Conservation (phyloP, 192 early-diverging fungal species). For the Obelidium mucronatum region DNA sequence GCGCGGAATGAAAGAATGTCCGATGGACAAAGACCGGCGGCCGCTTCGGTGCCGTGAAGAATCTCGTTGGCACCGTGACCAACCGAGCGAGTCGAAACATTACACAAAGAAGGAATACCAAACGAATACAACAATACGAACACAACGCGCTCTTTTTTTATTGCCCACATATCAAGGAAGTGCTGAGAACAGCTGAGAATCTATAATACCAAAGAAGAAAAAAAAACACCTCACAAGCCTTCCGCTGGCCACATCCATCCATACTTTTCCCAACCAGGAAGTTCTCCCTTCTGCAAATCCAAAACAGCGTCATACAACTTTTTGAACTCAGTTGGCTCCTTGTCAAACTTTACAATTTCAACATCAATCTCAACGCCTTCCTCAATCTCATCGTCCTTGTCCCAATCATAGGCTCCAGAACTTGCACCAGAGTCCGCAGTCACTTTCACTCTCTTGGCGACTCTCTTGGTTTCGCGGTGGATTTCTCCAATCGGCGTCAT, state of each 20-base stretch:
- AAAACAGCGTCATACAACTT: slow-evolving; percentile 64
- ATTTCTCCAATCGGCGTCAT: slow-evolving; percentile 76
- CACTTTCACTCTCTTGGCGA: slow-evolving; percentile 2
- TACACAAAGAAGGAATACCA: not conserved
- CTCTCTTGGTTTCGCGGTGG: slow-evolving; percentile 52
- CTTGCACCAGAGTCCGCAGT: not conserved
- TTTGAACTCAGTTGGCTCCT: slow-evolving; percentile 51
- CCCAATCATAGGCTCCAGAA: slow-evolving; percentile 31
- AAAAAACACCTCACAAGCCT: slow-evolving; percentile 53
- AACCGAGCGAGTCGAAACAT: no score
- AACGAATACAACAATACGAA: no score
- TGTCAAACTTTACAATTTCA: slow-evolving; percentile 47
- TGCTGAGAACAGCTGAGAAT: no score
- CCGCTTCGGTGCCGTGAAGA: no score
- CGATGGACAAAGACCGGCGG: no score
- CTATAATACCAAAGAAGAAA: no score
- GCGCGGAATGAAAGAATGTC: no score
- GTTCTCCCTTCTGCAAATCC: slow-evolving; percentile 72
- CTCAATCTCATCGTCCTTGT: slow-evolving; percentile 50
- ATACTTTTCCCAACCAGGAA: slow-evolving; percentile 60
- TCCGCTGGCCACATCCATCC: slow-evolving; percentile 80
- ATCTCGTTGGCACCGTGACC: no score
- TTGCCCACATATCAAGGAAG: no score
- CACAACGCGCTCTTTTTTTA: no score
- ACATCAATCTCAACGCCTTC: slow-evolving; percentile 54